phyloP scores from a whole-genome alignment of 148 eudicot genomes.

The Fagopyrum esculentum region DNA sequence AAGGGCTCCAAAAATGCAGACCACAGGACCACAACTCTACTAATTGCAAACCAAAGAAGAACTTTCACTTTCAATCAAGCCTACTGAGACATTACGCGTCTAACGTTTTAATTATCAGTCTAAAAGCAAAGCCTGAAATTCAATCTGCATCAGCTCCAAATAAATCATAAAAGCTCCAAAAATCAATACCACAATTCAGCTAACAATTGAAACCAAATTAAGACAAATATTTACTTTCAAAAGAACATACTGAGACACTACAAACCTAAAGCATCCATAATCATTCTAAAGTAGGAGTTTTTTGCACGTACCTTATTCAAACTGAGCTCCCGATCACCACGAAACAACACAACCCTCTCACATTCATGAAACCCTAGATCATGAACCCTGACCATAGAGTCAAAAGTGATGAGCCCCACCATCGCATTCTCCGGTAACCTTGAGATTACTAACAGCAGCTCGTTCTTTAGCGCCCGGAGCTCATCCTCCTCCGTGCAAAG shows the following conservation, averaged over 20 bases:
- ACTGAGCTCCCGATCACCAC: constrained; percentile 69
- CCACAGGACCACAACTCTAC: background rate
- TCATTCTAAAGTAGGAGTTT: background rate
- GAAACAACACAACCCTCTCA: constrained; percentile 62
- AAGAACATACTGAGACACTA: background rate
- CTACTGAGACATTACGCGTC: background rate
- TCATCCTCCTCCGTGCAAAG: constrained; percentile 63
- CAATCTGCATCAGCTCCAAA: background rate
- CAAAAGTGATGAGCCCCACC: constrained; percentile 85
- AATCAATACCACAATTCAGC: background rate
- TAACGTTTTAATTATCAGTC: background rate
- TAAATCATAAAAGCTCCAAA: background rate
- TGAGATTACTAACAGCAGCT: constrained; percentile 51
- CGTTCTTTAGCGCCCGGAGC: constrained; percentile 61
- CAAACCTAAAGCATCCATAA: background rate
- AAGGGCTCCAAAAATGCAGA: background rate
- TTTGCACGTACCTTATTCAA: constrained; percentile 50
- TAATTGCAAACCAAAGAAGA: background rate
- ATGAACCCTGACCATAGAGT: constrained; percentile 72
- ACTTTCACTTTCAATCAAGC: background rate
- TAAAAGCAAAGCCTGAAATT: constrained; percentile 2
- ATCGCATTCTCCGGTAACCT: constrained; percentile 63
- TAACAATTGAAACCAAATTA: background rate
- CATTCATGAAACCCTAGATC: constrained; percentile 79
- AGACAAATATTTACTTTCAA: background rate